Base-by-base conservation (phyloP, 164 flowering plant genomes). In the Saururus chinensis region DNA sequence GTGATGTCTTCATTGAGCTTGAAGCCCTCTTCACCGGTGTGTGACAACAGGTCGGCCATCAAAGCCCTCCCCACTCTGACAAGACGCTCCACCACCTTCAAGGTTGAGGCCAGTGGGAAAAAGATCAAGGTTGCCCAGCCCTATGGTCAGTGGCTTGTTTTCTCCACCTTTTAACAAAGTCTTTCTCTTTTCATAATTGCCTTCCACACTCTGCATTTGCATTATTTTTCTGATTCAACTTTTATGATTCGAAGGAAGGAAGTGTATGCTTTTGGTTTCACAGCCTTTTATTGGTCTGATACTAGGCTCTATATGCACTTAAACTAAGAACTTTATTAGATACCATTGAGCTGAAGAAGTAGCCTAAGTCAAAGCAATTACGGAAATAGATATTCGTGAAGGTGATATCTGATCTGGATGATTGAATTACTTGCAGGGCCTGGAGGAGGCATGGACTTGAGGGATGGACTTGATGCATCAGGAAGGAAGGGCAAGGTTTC, bases 121-220 rank as follows among this genome's bases (percentile, higher is more conserved):
- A 67, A 91, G 83, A 80, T 92, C 84, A 92, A 89, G 78, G 83
- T 89, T 40, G 80, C 73, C 56, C 78, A 51, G n/a, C 98, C 98
- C 35, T 87, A 70, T 65, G 98, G 98, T 88, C 56, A 51, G 62
- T 60, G 25, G 16, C 37, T 30, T 30, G 2, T 30, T 30, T 30
- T 30, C 37, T 30, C 37, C 6, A 30, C 37, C 37, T 30, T n/a
- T 30, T 30, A 30, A 30, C 37, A 6, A 30, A 30, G 37, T 30
- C 37, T 30, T 6, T 30, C 37, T 30, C 37, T 30, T 30, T 30
- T 30, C 6, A 30, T 30, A 30, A 30, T 12, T 45, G 17, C 17
- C 14, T 17, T 45, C 49, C 14, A 45, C 17, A 2, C 2, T 45
- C 49, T 12, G 1, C 49, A 4, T 14, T 9, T 42, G 37, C 49